Evolutionary conservation across 805 yeast genomes (phyloP), one percentile per base, ranked within the genome.

Genomic region (Myxozyma neotropica): DNA sequence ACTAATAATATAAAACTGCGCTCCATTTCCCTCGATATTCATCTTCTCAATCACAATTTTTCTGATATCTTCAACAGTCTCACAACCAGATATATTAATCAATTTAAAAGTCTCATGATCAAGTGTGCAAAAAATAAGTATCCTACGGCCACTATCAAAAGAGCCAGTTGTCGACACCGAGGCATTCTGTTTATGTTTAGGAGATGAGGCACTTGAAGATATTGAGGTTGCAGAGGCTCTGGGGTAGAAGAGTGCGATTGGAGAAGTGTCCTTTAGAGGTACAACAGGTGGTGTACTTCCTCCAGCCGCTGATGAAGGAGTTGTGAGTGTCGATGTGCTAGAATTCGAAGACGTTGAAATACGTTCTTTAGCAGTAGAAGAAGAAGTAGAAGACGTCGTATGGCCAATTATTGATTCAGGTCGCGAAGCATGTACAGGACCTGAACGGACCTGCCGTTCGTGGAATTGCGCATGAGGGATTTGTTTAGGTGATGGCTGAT

Each of bases 1-100:
- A 13, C 57, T 58, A 7, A 35, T 58, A 7, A 35, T 26, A 27
- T 38, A 49, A 21, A 59, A 29, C 19, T 29, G 24, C 4, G 23
- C 69, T 2, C 72, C 62, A 0, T 69, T 64, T 3, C 69, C 67
- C 10, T 64, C 71, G 70, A 46, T 58, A 65, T 43, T 72, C 68
- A 17, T 69, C 60, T 23, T 68, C 68, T 21, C 77, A 74, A 2
- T 69, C 67, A 23, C 78, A 77, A 50, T 33, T 12, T 29, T 36
- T 17, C 84, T 76, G 21, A 84, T 83, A 70, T 84, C 83, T 53
- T 89, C 96, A 0, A 96, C 87, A 61, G 89, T 71, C 64, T 85
- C 87, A 43, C 83, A 76, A 0, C 68, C 68, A 1, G 67, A 35
- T 17, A 74, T 69, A 42, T 81, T 75, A 1, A 88, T 71, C 0